Conservation (phyloP, 768 basidiomycete genomes). For the Favolaschia claudopus region DNA sequence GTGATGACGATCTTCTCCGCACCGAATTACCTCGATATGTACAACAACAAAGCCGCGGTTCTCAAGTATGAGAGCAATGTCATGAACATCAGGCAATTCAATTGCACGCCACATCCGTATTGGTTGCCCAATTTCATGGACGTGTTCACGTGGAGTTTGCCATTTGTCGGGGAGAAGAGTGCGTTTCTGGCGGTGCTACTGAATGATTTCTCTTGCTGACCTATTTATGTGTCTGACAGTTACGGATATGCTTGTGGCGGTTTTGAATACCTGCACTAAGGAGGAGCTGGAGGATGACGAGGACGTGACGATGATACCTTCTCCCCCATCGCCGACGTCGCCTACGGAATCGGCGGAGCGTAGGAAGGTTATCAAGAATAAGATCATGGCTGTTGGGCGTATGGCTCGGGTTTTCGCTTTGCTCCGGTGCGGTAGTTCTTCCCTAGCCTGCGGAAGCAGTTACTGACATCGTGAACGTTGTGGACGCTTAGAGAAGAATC, state of each 20-base stretch:
- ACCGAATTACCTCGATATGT: conserved; percentile 97
- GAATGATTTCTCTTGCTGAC: background rate
- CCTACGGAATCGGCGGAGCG: conserved; percentile 70
- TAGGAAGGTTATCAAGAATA: conserved; percentile 94
- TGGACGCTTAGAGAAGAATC: conserved; percentile 83
- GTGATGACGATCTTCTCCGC: conserved; percentile 99
- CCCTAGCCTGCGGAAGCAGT: background rate
- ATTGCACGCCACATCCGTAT: conserved; percentile 94
- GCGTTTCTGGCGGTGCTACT: conserved; percentile 38
- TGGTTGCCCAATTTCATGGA: conserved; percentile 99
- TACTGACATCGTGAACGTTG: background rate
- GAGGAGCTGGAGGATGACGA: conserved; percentile 95
- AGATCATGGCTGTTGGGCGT: conserved; percentile 96
- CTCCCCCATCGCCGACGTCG: conserved; percentile 48
- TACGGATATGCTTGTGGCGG: conserved; percentile 98
- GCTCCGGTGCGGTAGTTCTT: conserved; percentile 80
- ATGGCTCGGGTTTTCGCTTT: conserved; percentile 97
- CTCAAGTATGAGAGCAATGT: conserved; percentile 99
- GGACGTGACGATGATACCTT: conserved; percentile 46
- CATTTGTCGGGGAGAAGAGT: conserved; percentile 99
- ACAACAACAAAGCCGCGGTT: conserved; percentile 99
- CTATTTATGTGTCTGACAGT: conserved; percentile 55
- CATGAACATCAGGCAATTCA: conserved; percentile 98
- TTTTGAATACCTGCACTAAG: conserved; percentile 94
- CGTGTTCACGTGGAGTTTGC: conserved; percentile 98